phyloP scores from a whole-genome alignment of 140 eudicot genomes.

The Cichorium intybus region DNA sequence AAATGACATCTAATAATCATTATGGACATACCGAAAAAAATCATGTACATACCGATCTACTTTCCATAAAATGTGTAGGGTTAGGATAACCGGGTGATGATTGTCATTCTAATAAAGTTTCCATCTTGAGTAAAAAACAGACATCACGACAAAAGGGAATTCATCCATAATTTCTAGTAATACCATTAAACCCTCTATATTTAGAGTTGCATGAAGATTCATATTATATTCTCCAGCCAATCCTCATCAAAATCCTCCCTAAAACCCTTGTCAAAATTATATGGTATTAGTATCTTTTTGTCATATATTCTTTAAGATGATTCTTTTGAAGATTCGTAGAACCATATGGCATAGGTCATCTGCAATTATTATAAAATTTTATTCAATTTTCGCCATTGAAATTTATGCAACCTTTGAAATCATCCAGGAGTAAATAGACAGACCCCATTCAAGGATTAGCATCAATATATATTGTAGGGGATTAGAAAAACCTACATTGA shows the following conservation, averaged over 20 bases:
- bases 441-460: constrained; percentile 4
- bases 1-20: neutral
- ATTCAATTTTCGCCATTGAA: constrained; percentile 6
- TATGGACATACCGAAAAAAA: neutral
- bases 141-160: neutral
- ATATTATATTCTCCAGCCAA: constrained; percentile 5
- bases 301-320: neutral
- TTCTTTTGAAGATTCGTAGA: constrained; percentile 5
- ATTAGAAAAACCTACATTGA: constrained; percentile 5
- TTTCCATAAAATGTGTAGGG: constrained; percentile 10
- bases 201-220: neutral
- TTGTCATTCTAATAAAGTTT: neutral
- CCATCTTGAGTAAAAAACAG: constrained; percentile 1
- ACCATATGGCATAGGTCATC: neutral
- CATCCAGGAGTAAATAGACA: constrained; percentile 4
- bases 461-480: neutral
- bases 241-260: neutral
- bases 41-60: neutral
- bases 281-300: neutral
- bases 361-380: neutral
- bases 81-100: neutral
- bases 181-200: neutral
- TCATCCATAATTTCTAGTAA: neutral
- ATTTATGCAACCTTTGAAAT: constrained; percentile 9
- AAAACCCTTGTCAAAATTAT: neutral